A percentile compares a stretch with the other conserved stretches of the same genome.
These are phyloP conservation scores for Aurantiochytrium sp. DNA, from an alignment of 108 stramenopile species.

Conservation along the genomic window DNA sequence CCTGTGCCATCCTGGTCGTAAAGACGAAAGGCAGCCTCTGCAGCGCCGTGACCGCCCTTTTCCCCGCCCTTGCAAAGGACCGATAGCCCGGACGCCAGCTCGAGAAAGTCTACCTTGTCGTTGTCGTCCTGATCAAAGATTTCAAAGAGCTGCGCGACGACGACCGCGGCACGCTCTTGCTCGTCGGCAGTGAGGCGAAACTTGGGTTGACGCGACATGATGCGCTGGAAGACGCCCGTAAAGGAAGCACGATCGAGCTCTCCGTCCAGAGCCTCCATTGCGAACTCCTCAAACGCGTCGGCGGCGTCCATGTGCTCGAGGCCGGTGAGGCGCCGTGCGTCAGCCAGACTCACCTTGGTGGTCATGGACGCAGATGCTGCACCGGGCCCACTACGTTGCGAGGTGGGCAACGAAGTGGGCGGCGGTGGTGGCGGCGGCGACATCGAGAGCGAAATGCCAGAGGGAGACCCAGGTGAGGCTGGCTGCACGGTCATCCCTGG, in stretches of 20 bases:
- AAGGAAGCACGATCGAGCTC: background rate
- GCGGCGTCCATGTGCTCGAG: background rate
- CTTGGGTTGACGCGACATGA: background rate
- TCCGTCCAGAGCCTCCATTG: background rate
- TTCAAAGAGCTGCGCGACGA: background rate
- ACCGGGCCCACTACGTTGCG: too few species aligned
- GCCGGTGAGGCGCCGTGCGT: background rate
- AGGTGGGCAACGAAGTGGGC: background rate
- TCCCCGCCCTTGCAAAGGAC: conserved; percentile 25
- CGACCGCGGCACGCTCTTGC: background rate
- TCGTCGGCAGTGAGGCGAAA: background rate
- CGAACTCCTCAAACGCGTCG: conserved; percentile 23
- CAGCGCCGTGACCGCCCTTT: conserved; percentile 30
- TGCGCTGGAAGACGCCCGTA: background rate
- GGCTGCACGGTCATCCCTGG: background rate
- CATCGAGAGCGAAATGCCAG: background rate
- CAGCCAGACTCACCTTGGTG: background rate
- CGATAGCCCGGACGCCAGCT: conserved; percentile 20
- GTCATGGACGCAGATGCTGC: too few species aligned
- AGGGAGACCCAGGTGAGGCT: background rate
- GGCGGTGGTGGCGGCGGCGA: background rate
- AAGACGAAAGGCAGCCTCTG: conserved; percentile 25
- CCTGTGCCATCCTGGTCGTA: conserved; percentile 18
- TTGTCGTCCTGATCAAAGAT: background rate
- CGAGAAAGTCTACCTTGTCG: conserved; percentile 18